A percentile compares a stretch with the other conserved stretches of the same genome.
Conservation (phyloP, 164 flowering plant species). For the Piper betle region DNA sequence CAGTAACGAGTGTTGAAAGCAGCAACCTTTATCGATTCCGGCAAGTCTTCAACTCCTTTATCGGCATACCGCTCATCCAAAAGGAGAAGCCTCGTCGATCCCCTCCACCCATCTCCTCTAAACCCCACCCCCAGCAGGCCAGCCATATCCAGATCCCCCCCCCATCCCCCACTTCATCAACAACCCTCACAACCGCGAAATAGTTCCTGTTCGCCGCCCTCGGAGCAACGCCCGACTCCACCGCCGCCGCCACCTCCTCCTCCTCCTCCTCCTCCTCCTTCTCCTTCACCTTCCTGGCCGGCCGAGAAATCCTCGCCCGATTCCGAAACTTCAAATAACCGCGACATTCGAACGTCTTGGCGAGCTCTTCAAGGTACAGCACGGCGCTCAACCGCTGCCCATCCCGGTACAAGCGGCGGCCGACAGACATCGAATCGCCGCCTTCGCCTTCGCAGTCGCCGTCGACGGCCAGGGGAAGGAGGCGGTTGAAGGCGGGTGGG, state of each 20-base stretch:
- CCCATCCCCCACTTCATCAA: slow-evolving; percentile 29
- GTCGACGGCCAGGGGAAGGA: slow-evolving; percentile 3
- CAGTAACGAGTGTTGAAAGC: slow-evolving; percentile 1
- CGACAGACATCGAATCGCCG: slow-evolving; percentile 17
- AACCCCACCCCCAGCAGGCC: slow-evolving; percentile 65
- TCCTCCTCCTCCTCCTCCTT: slow-evolving; percentile 9
- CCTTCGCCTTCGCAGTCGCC: slow-evolving; percentile 12
- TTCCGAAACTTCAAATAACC: slow-evolving; percentile 66
- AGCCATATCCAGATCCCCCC: slow-evolving; percentile 41
- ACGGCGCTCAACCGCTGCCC: slow-evolving; percentile 49
- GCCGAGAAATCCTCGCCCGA: slow-evolving; percentile 75
- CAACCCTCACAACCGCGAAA: slow-evolving; percentile 46
- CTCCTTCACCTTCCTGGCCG: slow-evolving; percentile 38
- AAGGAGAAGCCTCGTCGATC: slow-evolving; percentile 79
- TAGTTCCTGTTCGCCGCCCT: slow-evolving; percentile 24
- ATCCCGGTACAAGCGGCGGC: slow-evolving; percentile 43
- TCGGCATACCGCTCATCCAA: slow-evolving; percentile 61
- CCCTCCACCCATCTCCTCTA: slow-evolving; percentile 53
- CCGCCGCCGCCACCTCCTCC: neutral
- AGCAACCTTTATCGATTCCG: slow-evolving; percentile 80
- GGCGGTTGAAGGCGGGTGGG: slow-evolving; percentile 16
- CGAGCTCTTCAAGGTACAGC: slow-evolving; percentile 69
- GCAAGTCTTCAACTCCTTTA: slow-evolving; percentile 40
- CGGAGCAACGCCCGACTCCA: slow-evolving; percentile 9
- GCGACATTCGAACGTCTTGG: slow-evolving; percentile 40